Conservation (phyloP, 2,329 filamentous ascomycete genomes). For the Ophiostoma sp. region DNA sequence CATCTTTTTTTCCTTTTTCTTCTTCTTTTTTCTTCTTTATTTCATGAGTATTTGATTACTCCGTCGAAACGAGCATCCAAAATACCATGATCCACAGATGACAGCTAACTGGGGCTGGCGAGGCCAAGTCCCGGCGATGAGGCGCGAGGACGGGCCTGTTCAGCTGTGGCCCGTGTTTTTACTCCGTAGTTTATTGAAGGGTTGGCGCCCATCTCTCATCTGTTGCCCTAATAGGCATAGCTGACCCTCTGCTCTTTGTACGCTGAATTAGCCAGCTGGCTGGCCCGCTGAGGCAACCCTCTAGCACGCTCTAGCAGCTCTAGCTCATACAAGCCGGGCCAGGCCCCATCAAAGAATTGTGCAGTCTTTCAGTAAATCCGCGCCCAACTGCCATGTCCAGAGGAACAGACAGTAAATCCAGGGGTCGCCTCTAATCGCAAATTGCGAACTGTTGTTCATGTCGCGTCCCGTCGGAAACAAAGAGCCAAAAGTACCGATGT, state of each 20-base stretch:
- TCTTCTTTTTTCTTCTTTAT: too few relatives aligned
- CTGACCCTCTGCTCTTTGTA: neutral
- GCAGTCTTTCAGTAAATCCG: neutral
- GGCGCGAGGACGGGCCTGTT: neutral
- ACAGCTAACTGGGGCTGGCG: neutral
- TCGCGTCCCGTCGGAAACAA: neutral
- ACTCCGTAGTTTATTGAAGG: neutral
- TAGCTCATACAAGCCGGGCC: neutral
- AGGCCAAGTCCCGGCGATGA: too few relatives aligned
- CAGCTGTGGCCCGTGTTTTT: neutral
- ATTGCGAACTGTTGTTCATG: neutral
- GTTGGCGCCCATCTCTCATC: too few relatives aligned
- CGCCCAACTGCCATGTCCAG: too few relatives aligned
- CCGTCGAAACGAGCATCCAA: neutral
- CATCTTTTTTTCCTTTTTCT: too few relatives aligned
- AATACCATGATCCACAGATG: neutral
- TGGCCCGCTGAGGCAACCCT: constrained; percentile 8
- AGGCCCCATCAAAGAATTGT: neutral
- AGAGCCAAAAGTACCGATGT: neutral
- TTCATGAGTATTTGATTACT: too few relatives aligned
- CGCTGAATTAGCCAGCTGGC: neutral
- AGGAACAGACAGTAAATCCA: neutral
- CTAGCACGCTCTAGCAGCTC: neutral
- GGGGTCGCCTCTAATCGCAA: neutral
- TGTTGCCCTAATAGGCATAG: neutral